Evolutionary conservation across 1,284 basidiomycete genomes (phyloP), one percentile per base, ranked within the genome.

Genomic region (Somion occarium): DNA sequence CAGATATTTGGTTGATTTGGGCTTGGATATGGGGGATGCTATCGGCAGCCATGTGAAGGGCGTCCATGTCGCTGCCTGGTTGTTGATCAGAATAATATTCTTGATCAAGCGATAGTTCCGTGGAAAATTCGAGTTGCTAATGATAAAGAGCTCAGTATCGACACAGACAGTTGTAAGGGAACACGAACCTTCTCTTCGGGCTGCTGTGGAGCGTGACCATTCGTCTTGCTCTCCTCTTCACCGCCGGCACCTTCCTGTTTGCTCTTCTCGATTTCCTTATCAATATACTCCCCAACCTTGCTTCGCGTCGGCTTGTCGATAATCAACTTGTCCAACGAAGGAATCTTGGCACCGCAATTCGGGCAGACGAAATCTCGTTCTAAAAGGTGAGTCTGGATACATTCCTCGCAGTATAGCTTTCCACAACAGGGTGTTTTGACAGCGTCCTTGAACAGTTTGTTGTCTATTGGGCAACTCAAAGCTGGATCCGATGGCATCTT

Each of bases 311-410:
- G 84, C 65, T 85, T 87, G 70, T 97, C 93, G 58, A 82, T 69
- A 53, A 81, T 67, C 44, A 98, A 75, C 67, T 90, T 90, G 73
- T 95, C 93, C 61, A 97, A 72, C 47, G 87, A 91, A 11, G 85
- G 75, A 55, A 97, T 82, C 72, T 89, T 93, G 69, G 85, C 86
- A 59, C 83, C 80, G 68, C 95, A 98, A 54, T 84, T 82, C 12
- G 91, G 93, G 69, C 94, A 98, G 53, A 88, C 74, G 69, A 97
- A 96, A 70, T 95, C 93, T 69, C 91, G 85, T 67, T 97, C 93
- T 55, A 95, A 79, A 48, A 98, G 75, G 69, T 93, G 80, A 38
- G 88, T 91, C 67, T 93, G 88, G 56, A 98, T 89, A 72, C 93
- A 97, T 66, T 97, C 93, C 70, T 97, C 93, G 74, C 94, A 97